Evolutionary conservation across 2,329 filamentous ascomycete species (phyloP).

Genomic region (Sphaerulina populicola): DNA sequence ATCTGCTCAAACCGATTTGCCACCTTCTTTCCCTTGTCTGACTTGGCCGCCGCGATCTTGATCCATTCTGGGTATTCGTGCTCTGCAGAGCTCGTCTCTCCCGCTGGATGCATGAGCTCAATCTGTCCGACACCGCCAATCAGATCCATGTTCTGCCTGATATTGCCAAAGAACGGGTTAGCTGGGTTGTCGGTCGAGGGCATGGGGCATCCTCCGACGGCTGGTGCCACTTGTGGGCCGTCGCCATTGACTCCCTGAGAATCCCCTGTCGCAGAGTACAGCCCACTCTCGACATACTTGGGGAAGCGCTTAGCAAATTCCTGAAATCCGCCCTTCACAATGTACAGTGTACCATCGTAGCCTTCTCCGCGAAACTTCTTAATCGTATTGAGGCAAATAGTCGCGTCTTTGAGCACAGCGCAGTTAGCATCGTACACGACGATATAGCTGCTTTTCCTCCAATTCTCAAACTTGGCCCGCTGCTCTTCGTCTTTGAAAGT

Average conservation of each 20-base stretch:
- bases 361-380: conserved; percentile 87
- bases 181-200: conserved; percentile 59
- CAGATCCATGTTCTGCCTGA: conserved; percentile 92
- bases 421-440: conserved; percentile 81
- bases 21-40: conserved; percentile 69
- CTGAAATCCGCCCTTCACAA: conserved; percentile 74
- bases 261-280: conserved; percentile 14
- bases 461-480: conserved; percentile 63
- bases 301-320: conserved; percentile 63
- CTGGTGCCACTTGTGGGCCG: conserved; percentile 56
- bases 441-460: conserved; percentile 66
- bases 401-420: conserved; percentile 68
- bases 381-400: conserved; percentile 72
- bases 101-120: conserved; percentile 50
- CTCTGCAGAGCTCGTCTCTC: conserved; percentile 42
- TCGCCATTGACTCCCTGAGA: conserved; percentile 39
- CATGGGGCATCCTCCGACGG: conserved; percentile 83
- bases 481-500: conserved; percentile 70
- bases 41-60: conserved; percentile 54
- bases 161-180: conserved; percentile 92
- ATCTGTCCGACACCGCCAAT: conserved; percentile 86
- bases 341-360: conserved; percentile 63
- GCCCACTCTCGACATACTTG: conserved; percentile 49
- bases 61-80: conserved; percentile 68
- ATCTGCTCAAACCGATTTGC: conserved; percentile 77